Evolutionary conservation across 2,329 filamentous ascomycete genomes (phyloP), one percentile per base, ranked within the genome.

Genomic region (Alternaria triticina): DNA sequence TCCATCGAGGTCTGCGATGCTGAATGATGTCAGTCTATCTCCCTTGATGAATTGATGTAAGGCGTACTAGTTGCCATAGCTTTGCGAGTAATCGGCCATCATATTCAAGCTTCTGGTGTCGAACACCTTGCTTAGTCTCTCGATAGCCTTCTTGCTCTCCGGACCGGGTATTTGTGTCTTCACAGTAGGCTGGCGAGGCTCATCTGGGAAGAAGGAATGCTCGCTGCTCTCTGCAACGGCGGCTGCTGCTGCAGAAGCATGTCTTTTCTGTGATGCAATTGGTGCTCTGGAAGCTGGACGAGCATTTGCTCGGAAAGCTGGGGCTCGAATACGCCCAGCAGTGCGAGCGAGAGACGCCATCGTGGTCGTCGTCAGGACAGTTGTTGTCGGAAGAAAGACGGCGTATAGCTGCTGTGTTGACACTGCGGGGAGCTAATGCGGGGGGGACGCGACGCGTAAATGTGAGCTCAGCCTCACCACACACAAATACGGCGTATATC

Each of bases 21-120:
- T 80, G 33, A 9, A 5, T 10, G 28, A 30, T 36, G 64, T 72
- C 43, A 72, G 47, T 43, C 20, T 36, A 3, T 8, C 17, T 28
- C n/a, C 8, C 2, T 11, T 5, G 6, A 12, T 27, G 23, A 8
- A n/a, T 45, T 5, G 20, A 50, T 33, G 7, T 3, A 22, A 11
- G 46, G 12, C 73, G 30, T 82, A 85, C 84, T 96, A 97, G 84
- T 97, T 97, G 74, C 93, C 93, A 54, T 73, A 75, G 69, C 78
- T 80, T 56, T 65, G 70, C 54, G 68, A 66, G 63, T 80, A 81
- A 59, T 82, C 72, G 47, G 75, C 73, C 76, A 81, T 80, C 79
- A 82, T 81, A 84, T 96, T 96, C 83, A 95, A 82, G 81, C 90
- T 93, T 65, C 93, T 87, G 6, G 92, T 95, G 80, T 97, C 93